Evolutionary conservation across 1,139 yeast genomes (phyloP).

Genomic region (Debaryomycetaceae sp.): DNA sequence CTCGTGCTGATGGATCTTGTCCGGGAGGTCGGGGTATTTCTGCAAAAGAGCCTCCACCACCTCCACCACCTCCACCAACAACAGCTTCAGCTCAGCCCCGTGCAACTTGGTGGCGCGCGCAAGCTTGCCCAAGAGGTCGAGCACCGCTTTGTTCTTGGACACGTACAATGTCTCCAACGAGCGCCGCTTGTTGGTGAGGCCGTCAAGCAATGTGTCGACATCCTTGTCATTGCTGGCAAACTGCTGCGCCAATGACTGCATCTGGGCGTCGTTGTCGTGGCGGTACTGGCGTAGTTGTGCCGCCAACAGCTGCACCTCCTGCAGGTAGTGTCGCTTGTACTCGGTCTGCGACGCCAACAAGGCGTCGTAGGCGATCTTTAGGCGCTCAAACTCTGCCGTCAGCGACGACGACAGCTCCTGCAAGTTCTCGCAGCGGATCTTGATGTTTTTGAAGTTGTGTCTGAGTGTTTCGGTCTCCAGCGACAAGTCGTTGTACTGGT

Average conservation of each 20-base stretch:
- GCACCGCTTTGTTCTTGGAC: slow-evolving; percentile 43
- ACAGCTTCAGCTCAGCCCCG: slow-evolving; percentile 41
- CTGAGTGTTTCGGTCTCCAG: slow-evolving; percentile 42
- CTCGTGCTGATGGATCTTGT: slow-evolving; percentile 25
- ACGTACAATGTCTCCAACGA: slow-evolving; percentile 43
- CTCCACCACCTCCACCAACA: slow-evolving; percentile 30
- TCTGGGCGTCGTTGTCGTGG: slow-evolving; percentile 26
- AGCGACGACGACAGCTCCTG: slow-evolving; percentile 45
- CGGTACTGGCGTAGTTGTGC: slow-evolving; percentile 34
- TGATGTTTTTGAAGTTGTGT: slow-evolving; percentile 45
- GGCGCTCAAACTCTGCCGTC: slow-evolving; percentile 52
- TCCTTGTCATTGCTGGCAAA: slow-evolving; percentile 40
- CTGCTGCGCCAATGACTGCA: slow-evolving; percentile 23
- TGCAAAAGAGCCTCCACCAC: slow-evolving; percentile 25
- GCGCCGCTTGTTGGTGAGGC: slow-evolving; percentile 37
- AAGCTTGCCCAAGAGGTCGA: slow-evolving; percentile 40
- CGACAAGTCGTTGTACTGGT: slow-evolving; percentile 44
- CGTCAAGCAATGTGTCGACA: slow-evolving; percentile 39
- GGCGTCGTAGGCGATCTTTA: slow-evolving; percentile 61
- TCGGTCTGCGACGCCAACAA: slow-evolving; percentile 52
- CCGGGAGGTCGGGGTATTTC: slow-evolving; percentile 36
- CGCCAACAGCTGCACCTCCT: slow-evolving; percentile 25
- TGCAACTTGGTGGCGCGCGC: slow-evolving; percentile 45
- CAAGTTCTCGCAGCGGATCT: slow-evolving; percentile 44
- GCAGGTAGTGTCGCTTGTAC: slow-evolving; percentile 49